A percentile compares a stretch with the other conserved stretches of the same genome.
phyloP scores from a whole-genome alignment of 306 rosid genomes.

The Vigna unguiculata region DNA sequence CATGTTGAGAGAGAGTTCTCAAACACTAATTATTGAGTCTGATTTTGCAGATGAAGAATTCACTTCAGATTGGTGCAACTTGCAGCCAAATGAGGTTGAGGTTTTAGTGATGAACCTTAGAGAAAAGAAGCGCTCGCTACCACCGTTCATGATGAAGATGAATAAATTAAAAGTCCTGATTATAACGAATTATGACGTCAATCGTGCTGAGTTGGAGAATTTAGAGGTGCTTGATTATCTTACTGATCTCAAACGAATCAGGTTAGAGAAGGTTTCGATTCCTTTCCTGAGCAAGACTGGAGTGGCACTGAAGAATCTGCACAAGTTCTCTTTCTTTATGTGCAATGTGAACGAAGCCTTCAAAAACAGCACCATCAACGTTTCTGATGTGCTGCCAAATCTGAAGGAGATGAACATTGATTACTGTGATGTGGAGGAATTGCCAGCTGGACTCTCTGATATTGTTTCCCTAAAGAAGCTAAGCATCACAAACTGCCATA shows the following conservation, averaged over 20 bases:
- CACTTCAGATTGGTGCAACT: conserved; percentile 56
- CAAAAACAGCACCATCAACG: conserved; percentile 28
- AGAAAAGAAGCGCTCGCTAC: conserved; percentile 49
- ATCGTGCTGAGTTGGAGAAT: conserved; percentile 49
- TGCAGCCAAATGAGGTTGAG: conserved; percentile 56
- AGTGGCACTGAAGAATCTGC: conserved; percentile 49
- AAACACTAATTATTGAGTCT: conserved; percentile 2
- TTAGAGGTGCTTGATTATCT: conserved; percentile 47
- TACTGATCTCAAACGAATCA: conserved; percentile 52
- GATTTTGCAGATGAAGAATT: conserved; percentile 64
- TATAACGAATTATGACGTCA: conserved; percentile 54
- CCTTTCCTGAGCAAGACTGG: conserved; percentile 45
- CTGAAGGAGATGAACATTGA: conserved; percentile 66
- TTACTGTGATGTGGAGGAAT: conserved; percentile 60
- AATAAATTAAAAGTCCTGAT: conserved; percentile 59
- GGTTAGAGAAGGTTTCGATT: conserved; percentile 61
- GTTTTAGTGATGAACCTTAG: conserved; percentile 63
- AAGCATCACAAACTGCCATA: conserved; percentile 66
- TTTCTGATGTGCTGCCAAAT: conserved; percentile 56
- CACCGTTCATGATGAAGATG: conserved; percentile 61
- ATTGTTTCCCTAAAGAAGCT: conserved; percentile 54
- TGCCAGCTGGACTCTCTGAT: conserved; percentile 53
- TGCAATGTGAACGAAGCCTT: conserved; percentile 64
- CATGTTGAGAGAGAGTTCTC: not conserved
- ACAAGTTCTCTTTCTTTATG: conserved; percentile 69